phyloP scores from a whole-genome alignment of 176 grass and related monocot genomes.

The Phoenix roebelenii region DNA sequence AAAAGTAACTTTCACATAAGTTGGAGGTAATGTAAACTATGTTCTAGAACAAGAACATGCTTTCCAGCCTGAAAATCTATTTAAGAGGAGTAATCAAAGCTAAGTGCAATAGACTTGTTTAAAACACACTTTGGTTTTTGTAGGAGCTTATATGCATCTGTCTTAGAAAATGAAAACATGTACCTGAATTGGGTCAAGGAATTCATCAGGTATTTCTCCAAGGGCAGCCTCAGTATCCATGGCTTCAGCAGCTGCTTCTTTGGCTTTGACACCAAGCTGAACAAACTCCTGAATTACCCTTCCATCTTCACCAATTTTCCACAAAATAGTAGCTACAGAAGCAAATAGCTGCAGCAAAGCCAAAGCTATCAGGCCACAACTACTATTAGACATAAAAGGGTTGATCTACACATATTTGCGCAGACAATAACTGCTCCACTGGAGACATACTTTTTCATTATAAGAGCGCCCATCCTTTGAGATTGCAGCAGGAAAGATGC shows the following conservation, averaged over 20 bases:
- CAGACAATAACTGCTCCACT: too few relatives aligned
- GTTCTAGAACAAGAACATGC: too few relatives aligned
- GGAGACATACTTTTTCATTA: slow-evolving; percentile 49
- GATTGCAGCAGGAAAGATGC: slow-evolving; percentile 74
- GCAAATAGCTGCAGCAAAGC: slow-evolving; percentile 68
- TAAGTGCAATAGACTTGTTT: too few relatives aligned
- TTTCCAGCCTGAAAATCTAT: too few relatives aligned
- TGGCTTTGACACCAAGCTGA: slow-evolving; percentile 60
- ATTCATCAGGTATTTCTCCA: slow-evolving; percentile 97
- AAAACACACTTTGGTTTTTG: not conserved
- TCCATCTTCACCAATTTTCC: slow-evolving; percentile 77
- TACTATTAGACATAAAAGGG: too few relatives aligned
- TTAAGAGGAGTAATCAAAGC: too few relatives aligned
- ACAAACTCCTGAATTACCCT: slow-evolving; percentile 73
- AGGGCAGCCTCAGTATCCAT: slow-evolving; percentile 88
- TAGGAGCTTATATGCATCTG: not conserved
- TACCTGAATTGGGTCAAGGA: slow-evolving; percentile 98
- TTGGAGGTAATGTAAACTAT: too few relatives aligned
- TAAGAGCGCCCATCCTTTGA: slow-evolving; percentile 93
- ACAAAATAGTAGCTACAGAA: slow-evolving; percentile 62
- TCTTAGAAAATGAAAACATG: not conserved
- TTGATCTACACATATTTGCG: too few relatives aligned
- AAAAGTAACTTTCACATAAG: too few relatives aligned
- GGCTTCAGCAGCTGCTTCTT: slow-evolving; percentile 74
- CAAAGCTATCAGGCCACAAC: slow-evolving; percentile 9